Conservation (phyloP, 371 early-diverging fungal genomes). For the Mucor indicus region DNA sequence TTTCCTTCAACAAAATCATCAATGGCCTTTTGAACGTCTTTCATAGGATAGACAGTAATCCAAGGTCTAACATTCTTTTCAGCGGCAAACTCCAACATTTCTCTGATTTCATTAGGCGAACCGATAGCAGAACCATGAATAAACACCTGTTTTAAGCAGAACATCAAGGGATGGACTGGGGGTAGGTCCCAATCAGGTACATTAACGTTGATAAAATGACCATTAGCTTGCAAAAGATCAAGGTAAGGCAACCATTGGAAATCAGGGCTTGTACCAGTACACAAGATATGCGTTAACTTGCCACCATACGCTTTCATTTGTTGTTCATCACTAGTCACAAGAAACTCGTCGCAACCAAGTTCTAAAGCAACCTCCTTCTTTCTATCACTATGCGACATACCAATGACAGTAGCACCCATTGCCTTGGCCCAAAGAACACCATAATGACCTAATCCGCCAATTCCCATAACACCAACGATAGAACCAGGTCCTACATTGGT, state of each 20-base stretch:
- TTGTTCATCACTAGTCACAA: conserved; percentile 29
- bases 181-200: conserved; percentile 48
- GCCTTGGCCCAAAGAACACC: conserved; percentile 41
- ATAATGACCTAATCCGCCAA: conserved; percentile 67
- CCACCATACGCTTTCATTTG: conserved; percentile 45
- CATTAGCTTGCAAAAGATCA: conserved; percentile 39
- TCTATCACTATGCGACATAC: conserved; percentile 16
- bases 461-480: conserved; percentile 50
- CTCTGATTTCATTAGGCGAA: conserved; percentile 36
- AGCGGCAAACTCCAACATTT: conserved; percentile 66
- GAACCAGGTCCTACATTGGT: conserved; percentile 44
- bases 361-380: conserved; percentile 33
- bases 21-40: conserved; percentile 57
- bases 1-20: conserved; percentile 52
- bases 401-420: conserved; percentile 3
- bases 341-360: conserved; percentile 40
- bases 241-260: conserved; percentile 24
- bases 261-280: conserved; percentile 26
- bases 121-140: conserved; percentile 68
- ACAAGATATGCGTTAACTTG: conserved; percentile 27
- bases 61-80: conserved; percentile 57
- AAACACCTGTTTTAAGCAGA: conserved; percentile 25
- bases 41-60: conserved; percentile 57
- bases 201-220: conserved; percentile 56
- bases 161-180: background rate